These are phyloP conservation scores for Beta lomatogona DNA, from an alignment of 179 eudicot genomes.

Conservation along the genomic window DNA sequence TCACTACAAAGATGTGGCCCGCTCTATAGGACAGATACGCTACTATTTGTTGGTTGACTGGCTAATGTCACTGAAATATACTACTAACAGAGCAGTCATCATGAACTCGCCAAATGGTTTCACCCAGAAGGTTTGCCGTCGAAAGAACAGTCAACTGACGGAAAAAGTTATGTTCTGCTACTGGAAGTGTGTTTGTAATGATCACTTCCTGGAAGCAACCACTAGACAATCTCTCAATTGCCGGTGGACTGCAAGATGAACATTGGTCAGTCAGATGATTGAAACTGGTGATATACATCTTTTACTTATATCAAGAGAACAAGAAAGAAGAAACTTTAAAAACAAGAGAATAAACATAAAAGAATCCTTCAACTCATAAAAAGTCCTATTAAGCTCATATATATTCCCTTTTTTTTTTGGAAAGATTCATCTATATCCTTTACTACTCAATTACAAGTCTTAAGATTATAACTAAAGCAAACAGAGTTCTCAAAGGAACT, in stretches of 20 bases:
- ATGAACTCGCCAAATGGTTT: slow-evolving; percentile 95
- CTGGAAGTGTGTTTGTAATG: slow-evolving; percentile 85
- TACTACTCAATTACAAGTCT: not conserved
- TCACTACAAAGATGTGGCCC: not conserved
- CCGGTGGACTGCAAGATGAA: slow-evolving; percentile 75
- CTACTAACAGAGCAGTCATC: slow-evolving; percentile 91
- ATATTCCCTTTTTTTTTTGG: no score
- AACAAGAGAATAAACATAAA: not conserved
- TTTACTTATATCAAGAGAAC: not conserved
- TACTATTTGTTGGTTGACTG: slow-evolving; percentile 7
- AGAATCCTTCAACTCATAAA: not conserved
- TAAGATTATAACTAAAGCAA: not conserved
- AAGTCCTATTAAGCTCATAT: not conserved
- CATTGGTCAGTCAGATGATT: not conserved
- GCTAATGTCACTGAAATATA: slow-evolving; percentile 69
- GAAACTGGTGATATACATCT: not conserved
- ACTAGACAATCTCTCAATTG: slow-evolving; percentile 85
- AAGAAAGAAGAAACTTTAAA: not conserved
- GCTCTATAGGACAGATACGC: slow-evolving; percentile 5
- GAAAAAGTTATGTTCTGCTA: slow-evolving; percentile 69
- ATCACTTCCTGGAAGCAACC: slow-evolving; percentile 95
- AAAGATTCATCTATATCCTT: not conserved
- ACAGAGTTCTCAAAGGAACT: not conserved
- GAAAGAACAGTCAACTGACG: slow-evolving; percentile 91
- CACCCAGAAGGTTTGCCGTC: slow-evolving; percentile 87